Percentiles rank a stretch among this genome's conserved stretches.
phyloP scores from a whole-genome alignment of 192 early-diverging fungal species.

The Backusella circina region DNA sequence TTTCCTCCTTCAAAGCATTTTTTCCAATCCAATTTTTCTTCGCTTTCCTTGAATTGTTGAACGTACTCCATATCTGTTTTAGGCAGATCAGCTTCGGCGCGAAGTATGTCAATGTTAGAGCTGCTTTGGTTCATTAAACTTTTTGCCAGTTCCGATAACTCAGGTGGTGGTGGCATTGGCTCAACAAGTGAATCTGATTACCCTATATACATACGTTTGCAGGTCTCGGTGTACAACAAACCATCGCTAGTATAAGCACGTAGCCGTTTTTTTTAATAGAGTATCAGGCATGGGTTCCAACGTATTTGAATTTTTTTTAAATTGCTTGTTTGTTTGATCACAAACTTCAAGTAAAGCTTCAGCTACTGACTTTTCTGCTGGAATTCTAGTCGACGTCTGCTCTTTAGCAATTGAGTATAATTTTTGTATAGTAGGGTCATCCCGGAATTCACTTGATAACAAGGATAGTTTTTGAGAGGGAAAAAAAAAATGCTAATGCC shows the following conservation, averaged over 20 bases:
- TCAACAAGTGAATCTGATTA: conserved; percentile 10
- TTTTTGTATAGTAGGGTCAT: conserved; percentile 4
- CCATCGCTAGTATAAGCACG: conserved; percentile 7
- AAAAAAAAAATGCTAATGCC: conserved; percentile 4
- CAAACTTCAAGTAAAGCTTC: conserved; percentile 12
- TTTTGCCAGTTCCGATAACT: conserved; percentile 1
- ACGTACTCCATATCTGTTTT: conserved; percentile 16
- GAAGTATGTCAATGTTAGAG: conserved; percentile 14
- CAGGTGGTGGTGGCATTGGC: conserved; percentile 10
- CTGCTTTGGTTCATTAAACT: conserved; percentile 8
- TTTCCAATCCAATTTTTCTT: conserved; percentile 6
- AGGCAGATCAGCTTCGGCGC: conserved; percentile 7
- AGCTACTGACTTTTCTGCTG: background rate
- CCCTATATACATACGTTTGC: conserved; percentile 6
- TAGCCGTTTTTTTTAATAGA: conserved; percentile 2
- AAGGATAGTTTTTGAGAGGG: conserved; percentile 9
- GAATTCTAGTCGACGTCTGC: conserved; percentile 1
- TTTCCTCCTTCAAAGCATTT: conserved; percentile 9
- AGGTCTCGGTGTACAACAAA: conserved; percentile 2
- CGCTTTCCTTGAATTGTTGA: conserved; percentile 11
- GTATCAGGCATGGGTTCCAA: conserved; percentile 6
- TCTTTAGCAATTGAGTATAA: conserved; percentile 9
- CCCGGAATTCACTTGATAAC: conserved; percentile 8
- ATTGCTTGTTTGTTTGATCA: conserved; percentile 15
- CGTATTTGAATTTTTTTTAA: conserved; percentile 11